A percentile compares a stretch with the other conserved stretches of the same genome.
Evolutionary conservation across 192 early-diverging fungal species (phyloP).

Genomic region (Rhizophagus prolifer): DNA sequence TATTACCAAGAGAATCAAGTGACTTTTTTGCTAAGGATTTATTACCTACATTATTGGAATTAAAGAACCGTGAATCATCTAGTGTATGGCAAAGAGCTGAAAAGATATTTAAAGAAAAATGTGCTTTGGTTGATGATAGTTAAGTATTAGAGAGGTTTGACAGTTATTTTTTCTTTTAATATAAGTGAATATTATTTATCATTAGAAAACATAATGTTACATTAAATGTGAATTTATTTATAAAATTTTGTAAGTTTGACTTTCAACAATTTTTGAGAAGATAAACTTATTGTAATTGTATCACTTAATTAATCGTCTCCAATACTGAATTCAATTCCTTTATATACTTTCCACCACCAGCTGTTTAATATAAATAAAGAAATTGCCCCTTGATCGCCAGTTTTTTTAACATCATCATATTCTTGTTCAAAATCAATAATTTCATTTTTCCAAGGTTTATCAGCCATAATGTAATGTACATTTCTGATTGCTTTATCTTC

Average conservation of each 20-base stretch:
- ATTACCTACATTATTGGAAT: slow-evolving; percentile 76
- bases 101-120: slow-evolving; percentile 80
- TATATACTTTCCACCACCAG: slow-evolving; percentile 31
- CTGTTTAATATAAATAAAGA: slow-evolving; percentile 25
- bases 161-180: no score
- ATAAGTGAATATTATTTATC: no score
- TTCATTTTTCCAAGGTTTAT: slow-evolving; percentile 45
- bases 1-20: slow-evolving; percentile 89
- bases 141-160: no score
- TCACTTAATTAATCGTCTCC: background rate
- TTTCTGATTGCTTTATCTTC: slow-evolving; percentile 34
- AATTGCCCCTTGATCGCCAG: background rate
- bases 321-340: background rate
- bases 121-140: background rate
- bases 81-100: slow-evolving; percentile 84
- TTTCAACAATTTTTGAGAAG: no score
- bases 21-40: slow-evolving; percentile 87
- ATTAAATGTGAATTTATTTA: no score
- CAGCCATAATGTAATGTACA: slow-evolving; percentile 45
- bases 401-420: background rate
- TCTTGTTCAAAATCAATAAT: background rate
- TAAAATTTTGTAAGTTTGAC: no score
- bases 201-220: no score
- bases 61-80: slow-evolving; percentile 63
- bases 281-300: background rate